A percentile compares a stretch with the other conserved stretches of the same genome.
Conservation (phyloP, 306 rosid species). For the Quercus dentata region DNA sequence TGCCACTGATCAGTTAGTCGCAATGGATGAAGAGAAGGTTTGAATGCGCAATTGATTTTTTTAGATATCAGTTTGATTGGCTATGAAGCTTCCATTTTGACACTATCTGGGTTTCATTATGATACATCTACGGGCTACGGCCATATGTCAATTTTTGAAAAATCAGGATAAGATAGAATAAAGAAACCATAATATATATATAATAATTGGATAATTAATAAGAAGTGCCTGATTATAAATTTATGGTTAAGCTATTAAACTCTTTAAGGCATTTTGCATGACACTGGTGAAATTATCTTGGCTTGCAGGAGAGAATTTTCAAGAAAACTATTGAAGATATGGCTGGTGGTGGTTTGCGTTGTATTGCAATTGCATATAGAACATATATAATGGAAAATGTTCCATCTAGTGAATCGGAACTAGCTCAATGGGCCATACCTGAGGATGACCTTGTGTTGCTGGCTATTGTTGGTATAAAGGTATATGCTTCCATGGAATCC, state of each 20-base stretch:
- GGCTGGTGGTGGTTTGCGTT: conserved; percentile 73
- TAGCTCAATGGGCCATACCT: conserved; percentile 69
- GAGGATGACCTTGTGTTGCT: conserved; percentile 73
- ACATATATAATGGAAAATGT: conserved; percentile 41
- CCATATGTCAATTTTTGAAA: too few species aligned
- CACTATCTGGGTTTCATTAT: too few species aligned
- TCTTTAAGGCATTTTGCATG: too few species aligned
- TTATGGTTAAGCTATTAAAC: too few species aligned
- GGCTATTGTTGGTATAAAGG: conserved; percentile 94
- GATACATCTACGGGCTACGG: too few species aligned
- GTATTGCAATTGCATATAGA: conserved; percentile 87
- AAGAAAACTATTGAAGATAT: conserved; percentile 65
- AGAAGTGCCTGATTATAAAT: too few species aligned
- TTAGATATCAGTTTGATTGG: neutral
- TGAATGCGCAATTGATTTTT: conserved; percentile 7
- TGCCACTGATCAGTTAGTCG: conserved; percentile 30
- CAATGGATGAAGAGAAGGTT: conserved; percentile 75
- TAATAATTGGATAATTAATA: too few species aligned
- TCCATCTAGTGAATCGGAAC: conserved; percentile 63
- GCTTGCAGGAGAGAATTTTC: conserved; percentile 44
- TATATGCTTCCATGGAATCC: conserved; percentile 12
- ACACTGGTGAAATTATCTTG: conserved; percentile 5
- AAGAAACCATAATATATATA: too few species aligned
- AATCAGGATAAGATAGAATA: too few species aligned
- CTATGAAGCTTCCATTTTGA: too few species aligned